Conservation (phyloP, 345 rosid genomes). For the Salix suchowensis region DNA sequence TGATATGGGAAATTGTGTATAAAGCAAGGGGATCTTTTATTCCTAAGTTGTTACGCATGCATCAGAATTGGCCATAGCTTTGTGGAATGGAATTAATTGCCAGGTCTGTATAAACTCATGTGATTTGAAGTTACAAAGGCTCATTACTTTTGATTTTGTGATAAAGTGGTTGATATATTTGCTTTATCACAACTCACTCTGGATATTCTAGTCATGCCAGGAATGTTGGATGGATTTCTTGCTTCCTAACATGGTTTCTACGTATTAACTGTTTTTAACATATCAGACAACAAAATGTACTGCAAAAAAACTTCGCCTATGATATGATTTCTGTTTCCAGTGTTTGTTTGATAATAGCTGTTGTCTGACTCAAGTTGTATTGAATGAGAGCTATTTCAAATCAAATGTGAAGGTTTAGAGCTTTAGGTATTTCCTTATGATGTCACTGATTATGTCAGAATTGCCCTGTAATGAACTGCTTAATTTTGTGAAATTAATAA, state of each 20-base stretch:
- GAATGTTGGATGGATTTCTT: background rate
- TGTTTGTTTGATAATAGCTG: background rate
- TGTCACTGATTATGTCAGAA: background rate
- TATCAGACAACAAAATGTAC: background rate
- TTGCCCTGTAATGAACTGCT: background rate
- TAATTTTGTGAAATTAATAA: background rate
- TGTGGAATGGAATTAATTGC: background rate
- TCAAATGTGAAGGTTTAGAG: background rate
- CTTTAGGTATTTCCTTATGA: background rate
- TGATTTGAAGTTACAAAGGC: background rate
- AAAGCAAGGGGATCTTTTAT: background rate
- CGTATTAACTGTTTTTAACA: background rate
- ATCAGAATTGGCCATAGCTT: background rate
- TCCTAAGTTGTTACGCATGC: background rate
- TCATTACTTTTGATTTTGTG: background rate
- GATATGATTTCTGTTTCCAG: background rate
- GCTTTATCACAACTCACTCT: background rate
- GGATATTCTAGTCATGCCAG: background rate
- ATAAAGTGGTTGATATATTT: background rate
- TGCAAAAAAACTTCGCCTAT: background rate
- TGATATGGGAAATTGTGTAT: background rate
- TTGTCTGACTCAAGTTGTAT: background rate
- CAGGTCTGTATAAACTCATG: background rate
- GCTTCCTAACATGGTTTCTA: background rate
- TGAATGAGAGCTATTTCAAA: background rate